Conservation (phyloP, 2,329 filamentous ascomycete genomes). For the Aureobasidium sp. region DNA sequence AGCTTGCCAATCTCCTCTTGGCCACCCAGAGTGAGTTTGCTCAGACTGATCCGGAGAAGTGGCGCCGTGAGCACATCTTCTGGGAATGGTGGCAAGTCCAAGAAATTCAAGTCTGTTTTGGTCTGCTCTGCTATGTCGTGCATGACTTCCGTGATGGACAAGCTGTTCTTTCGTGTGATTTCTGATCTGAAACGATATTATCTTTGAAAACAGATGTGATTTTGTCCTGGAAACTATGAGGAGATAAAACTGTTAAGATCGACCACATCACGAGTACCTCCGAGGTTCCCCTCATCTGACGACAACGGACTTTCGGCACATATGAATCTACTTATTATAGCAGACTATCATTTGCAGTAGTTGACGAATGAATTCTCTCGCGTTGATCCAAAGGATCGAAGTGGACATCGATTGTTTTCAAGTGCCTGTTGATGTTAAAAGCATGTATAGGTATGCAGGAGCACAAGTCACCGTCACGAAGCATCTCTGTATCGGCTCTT, state of each 20-base stretch:
- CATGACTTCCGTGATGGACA: neutral
- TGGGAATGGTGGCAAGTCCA: constrained; percentile 36
- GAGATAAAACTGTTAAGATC: neutral
- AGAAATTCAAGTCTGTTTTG: constrained; percentile 20
- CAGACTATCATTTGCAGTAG: too few relatives aligned
- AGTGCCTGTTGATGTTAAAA: too few relatives aligned
- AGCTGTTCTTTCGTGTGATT: too few relatives aligned
- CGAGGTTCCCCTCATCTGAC: constrained; percentile 4
- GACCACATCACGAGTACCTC: neutral
- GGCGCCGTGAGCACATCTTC: constrained; percentile 34
- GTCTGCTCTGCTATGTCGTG: neutral
- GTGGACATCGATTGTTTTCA: too few relatives aligned
- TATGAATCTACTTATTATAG: too few relatives aligned
- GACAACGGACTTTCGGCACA: neutral
- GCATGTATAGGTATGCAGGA: too few relatives aligned
- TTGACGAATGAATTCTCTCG: too few relatives aligned
- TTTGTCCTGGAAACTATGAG: neutral
- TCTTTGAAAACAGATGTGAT: neutral
- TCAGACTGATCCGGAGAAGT: constrained; percentile 33
- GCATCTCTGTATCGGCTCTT: too few relatives aligned
- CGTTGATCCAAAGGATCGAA: too few relatives aligned
- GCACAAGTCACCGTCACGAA: too few relatives aligned
- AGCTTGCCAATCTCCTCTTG: constrained; percentile 30
- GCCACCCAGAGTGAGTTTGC: constrained; percentile 29
- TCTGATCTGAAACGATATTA: too few relatives aligned